Evolutionary conservation across 257 asterid genomes (phyloP), one percentile per base, ranked within the genome.

Genomic region (Capsicum pubescens): DNA sequence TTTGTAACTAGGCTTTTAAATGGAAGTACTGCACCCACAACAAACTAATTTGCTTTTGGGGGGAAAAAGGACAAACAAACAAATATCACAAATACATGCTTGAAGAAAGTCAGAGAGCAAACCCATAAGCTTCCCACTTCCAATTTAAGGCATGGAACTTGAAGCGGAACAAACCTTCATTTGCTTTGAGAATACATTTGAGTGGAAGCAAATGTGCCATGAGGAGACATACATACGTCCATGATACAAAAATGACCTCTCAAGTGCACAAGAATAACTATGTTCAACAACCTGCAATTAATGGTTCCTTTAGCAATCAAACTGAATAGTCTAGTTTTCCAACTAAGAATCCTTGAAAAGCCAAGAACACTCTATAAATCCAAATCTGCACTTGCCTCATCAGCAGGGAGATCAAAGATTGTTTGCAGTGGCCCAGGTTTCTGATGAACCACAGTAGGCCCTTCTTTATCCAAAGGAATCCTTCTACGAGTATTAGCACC

Each of bases 211-310:
- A 86, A 97, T 89, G 91, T 94, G 94, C 92, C 95, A 88, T 8
- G 97, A 91, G 59, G 99, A 97, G 87, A 94, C 92, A 83, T 92
- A 97, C 92, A 97, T 88, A 83, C 98, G 95, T 36, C 98, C 99
- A 32, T 94, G 99, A 87, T 94, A 95, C 87, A 97, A 88, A 89
- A 97, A 92, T 83, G 98, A 94, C 87, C 97, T 91, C 94, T 97
- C 98, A 14, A 97, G 95, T 61, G 99, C 98, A 81, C 99, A 97
- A 76, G 99, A 93, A 89, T 94, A 97, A 91, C 95, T 97, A 87
- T 95, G 95, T 85, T 92, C 93, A 85, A 91, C 94, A 87, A 93
- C 95, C 99, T 96, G 95, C 79, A 90, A 64, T 83, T 8, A 77
- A 32, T 54, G 64, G 50, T 26, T 26, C 64, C 48, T 52, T 13